Evolutionary conservation across 192 early-diverging fungal species (phyloP).

Genomic region (Coemansia sp.): DNA sequence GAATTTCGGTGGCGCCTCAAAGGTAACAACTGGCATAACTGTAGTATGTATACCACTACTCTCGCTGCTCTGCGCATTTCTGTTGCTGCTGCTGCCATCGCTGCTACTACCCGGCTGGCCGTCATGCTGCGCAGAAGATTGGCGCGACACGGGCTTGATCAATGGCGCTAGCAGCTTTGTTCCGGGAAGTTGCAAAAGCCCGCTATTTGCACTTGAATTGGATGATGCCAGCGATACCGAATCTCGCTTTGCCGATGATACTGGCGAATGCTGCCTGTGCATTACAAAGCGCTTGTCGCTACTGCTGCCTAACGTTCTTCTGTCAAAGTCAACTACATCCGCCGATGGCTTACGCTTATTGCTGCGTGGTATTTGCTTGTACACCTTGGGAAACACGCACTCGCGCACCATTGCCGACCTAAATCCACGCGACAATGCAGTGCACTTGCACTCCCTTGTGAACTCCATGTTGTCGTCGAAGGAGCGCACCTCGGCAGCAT

Average conservation of each 20-base stretch:
- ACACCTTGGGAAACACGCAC: constrained; percentile 48
- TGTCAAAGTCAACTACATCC: constrained; percentile 10
- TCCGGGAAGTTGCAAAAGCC: constrained; percentile 12
- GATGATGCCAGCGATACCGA: not conserved
- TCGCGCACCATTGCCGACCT: constrained; percentile 42
- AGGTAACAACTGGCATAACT: constrained; percentile 13
- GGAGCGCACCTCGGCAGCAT: constrained; percentile 28
- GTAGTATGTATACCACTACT: constrained; percentile 1
- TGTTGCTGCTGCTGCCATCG: no score
- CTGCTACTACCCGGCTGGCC: not conserved
- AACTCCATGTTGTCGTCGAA: constrained; percentile 39
- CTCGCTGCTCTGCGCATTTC: no score
- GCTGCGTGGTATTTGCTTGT: constrained; percentile 17
- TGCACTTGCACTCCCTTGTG: constrained; percentile 39
- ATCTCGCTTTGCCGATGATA: not conserved
- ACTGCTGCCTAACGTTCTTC: not conserved
- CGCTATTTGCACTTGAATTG: not conserved
- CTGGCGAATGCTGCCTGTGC: not conserved
- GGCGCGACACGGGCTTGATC: constrained; percentile 19
- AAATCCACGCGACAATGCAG: constrained; percentile 23
- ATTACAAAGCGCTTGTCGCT: constrained; percentile 20
- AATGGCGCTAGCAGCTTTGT: constrained; percentile 29
- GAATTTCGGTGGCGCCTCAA: constrained; percentile 21
- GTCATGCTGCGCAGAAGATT: not conserved
- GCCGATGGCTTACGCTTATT: constrained; percentile 28